phyloP scores from a whole-genome alignment of 176 grass and related monocot genomes.

The Oryza glaberrima region DNA sequence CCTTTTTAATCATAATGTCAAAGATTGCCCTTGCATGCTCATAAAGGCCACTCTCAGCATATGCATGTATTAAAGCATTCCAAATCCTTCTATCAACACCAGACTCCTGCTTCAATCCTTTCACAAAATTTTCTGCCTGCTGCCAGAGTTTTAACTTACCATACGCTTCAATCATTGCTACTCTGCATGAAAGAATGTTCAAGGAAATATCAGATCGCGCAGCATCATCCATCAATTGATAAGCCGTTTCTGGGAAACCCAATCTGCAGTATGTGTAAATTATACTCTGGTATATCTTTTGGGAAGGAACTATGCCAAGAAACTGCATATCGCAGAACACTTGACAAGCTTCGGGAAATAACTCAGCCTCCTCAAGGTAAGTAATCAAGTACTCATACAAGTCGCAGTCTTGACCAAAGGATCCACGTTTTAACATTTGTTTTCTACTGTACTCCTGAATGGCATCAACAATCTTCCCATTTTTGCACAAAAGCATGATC shows the following conservation, averaged over 20 bases:
- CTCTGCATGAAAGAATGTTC: slow-evolving; percentile 53
- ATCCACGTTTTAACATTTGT: slow-evolving; percentile 45
- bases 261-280: slow-evolving; percentile 77
- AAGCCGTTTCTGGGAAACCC: slow-evolving; percentile 87
- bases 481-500: slow-evolving; percentile 81
- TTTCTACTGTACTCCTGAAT: slow-evolving; percentile 67
- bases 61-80: slow-evolving; percentile 91
- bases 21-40: slow-evolving; percentile 85
- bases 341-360: slow-evolving; percentile 74
- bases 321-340: slow-evolving; percentile 88
- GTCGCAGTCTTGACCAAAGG: slow-evolving; percentile 50
- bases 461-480: slow-evolving; percentile 51
- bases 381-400: slow-evolving; percentile 78
- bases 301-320: slow-evolving; percentile 63
- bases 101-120: slow-evolving; percentile 59
- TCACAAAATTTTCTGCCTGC: slow-evolving; percentile 74
- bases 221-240: slow-evolving; percentile 67
- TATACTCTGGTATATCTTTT: slow-evolving; percentile 64
- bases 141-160: slow-evolving; percentile 82
- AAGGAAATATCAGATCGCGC: slow-evolving; percentile 49
- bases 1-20: slow-evolving; percentile 84
- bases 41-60: slow-evolving; percentile 85
- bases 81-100: slow-evolving; percentile 75
- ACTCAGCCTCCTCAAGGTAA: slow-evolving; percentile 64
- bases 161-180: slow-evolving; percentile 78